Conservation (phyloP, 805 yeast species). For the Starmerella roubikii region DNA sequence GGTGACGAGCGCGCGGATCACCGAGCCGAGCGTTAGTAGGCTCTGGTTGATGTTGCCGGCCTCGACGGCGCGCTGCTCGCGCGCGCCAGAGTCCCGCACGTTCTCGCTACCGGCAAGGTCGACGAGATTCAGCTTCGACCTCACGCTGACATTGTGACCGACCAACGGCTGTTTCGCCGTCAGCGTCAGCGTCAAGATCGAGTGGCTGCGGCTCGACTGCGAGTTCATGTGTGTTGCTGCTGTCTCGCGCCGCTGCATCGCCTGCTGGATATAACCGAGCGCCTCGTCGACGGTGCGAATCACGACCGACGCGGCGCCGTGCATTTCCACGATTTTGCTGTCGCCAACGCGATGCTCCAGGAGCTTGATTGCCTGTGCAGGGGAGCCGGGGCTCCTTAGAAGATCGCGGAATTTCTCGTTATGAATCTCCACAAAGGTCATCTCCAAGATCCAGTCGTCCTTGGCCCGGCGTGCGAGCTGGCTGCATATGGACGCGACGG, state of each 20-base stretch:
- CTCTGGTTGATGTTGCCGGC: constrained; percentile 90
- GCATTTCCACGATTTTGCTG: constrained; percentile 35
- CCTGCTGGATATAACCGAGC: constrained; percentile 30
- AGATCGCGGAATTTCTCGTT: constrained; percentile 76
- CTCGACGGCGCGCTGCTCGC: constrained; percentile 74
- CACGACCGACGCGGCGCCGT: constrained; percentile 44
- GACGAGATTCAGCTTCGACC: constrained; percentile 63
- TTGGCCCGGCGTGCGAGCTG: constrained; percentile 26
- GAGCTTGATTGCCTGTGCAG: constrained; percentile 27
- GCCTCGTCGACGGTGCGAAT: constrained; percentile 41
- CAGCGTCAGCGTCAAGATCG: constrained; percentile 56
- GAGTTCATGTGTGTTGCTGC: constrained; percentile 72
- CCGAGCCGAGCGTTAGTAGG: constrained; percentile 74
- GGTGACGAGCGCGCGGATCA: constrained; percentile 32
- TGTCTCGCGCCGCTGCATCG: constrained; percentile 51
- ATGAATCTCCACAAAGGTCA: constrained; percentile 71
- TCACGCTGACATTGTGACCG: constrained; percentile 33
- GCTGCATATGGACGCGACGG: constrained; percentile 41
- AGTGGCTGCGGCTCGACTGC: constrained; percentile 64
- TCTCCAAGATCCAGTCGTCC: constrained; percentile 37
- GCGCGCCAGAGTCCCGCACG: constrained; percentile 75
- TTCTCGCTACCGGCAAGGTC: constrained; percentile 95
- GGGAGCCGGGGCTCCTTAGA: constrained; percentile 23
- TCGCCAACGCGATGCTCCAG: constrained; percentile 41
- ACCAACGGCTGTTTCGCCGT: constrained; percentile 33